Conservation (phyloP, 768 basidiomycete genomes). For the Kwoniella sp. region DNA sequence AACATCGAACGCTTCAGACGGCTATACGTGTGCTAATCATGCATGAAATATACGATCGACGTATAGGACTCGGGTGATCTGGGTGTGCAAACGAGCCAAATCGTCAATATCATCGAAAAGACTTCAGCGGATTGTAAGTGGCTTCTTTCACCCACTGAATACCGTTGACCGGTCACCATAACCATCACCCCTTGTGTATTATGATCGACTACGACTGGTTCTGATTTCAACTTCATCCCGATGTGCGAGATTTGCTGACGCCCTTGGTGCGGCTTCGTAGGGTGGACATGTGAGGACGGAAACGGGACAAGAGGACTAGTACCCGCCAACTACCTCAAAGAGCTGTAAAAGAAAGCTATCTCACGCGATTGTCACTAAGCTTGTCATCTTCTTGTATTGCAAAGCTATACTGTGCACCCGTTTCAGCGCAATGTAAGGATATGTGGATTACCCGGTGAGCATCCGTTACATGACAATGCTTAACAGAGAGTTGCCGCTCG, state of each 20-base stretch:
- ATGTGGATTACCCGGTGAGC: too few relatives aligned
- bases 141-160: not conserved
- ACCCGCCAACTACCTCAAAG: slow-evolving; percentile 45
- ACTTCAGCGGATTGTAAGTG: slow-evolving; percentile 49
- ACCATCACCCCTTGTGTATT: too few relatives aligned
- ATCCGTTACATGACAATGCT: too few relatives aligned
- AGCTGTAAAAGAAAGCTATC: slow-evolving; percentile 15
- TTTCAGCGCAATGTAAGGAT: too few relatives aligned
- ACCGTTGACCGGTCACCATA: too few relatives aligned
- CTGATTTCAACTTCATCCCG: too few relatives aligned
- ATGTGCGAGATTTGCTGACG: too few relatives aligned
- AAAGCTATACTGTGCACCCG: not conserved
- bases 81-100: slow-evolving; percentile 37
- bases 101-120: slow-evolving; percentile 45
- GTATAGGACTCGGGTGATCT: slow-evolving; percentile 41
- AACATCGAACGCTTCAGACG: too few relatives aligned
- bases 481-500: too few relatives aligned
- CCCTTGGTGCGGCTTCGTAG: slow-evolving; percentile 12
- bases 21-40: not conserved
- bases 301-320: slow-evolving; percentile 44
- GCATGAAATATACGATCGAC: not conserved
- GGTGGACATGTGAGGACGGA: slow-evolving; percentile 53
- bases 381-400: not conserved
- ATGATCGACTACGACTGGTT: too few relatives aligned
- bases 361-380: not conserved